Evolutionary conservation across 2,329 filamentous ascomycete species (phyloP).

Genomic region (Xylariales sp.): DNA sequence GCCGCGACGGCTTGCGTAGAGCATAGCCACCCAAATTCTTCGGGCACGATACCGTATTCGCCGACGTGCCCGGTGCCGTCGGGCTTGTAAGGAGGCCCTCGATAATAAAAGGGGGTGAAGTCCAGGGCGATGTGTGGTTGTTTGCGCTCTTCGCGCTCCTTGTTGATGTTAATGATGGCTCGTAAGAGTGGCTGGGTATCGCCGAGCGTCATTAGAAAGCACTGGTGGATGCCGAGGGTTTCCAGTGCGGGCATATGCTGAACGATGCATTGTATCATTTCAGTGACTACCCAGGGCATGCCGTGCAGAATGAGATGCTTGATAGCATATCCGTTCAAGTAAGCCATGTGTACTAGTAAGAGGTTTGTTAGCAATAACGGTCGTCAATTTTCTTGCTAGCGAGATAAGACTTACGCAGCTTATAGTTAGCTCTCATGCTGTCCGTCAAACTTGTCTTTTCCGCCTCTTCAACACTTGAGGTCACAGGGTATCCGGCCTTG

Average conservation of each 20-base stretch:
- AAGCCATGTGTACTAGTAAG: conserved; percentile 25
- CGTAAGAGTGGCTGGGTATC: conserved; percentile 39
- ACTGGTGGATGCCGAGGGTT: conserved; percentile 45
- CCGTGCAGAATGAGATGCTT: conserved; percentile 44
- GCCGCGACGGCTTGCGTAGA: conserved; percentile 37
- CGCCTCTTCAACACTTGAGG: background rate
- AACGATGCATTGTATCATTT: conserved; percentile 40
- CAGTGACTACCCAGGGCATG: conserved; percentile 42
- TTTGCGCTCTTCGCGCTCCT: background rate
- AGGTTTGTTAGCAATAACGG: conserved; percentile 19
- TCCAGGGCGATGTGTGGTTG: conserved; percentile 21
- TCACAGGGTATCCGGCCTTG: conserved; percentile 26
- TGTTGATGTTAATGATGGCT: conserved; percentile 36
- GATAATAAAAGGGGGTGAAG: conserved; percentile 43
- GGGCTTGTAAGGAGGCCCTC: conserved; percentile 32
- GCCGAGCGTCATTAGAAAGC: conserved; percentile 48
- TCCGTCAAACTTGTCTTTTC: background rate
- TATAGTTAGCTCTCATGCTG: conserved; percentile 25
- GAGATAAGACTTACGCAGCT: conserved; percentile 20
- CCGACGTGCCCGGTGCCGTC: conserved; percentile 34
- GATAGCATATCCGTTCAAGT: conserved; percentile 38
- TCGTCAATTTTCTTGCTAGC: background rate
- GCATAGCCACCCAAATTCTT: conserved; percentile 37
- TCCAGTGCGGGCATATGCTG: conserved; percentile 38
- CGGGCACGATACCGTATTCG: conserved; percentile 43